Evolutionary conservation across 805 yeast genomes (phyloP).

Genomic region (Candida sakaeoensis): DNA sequence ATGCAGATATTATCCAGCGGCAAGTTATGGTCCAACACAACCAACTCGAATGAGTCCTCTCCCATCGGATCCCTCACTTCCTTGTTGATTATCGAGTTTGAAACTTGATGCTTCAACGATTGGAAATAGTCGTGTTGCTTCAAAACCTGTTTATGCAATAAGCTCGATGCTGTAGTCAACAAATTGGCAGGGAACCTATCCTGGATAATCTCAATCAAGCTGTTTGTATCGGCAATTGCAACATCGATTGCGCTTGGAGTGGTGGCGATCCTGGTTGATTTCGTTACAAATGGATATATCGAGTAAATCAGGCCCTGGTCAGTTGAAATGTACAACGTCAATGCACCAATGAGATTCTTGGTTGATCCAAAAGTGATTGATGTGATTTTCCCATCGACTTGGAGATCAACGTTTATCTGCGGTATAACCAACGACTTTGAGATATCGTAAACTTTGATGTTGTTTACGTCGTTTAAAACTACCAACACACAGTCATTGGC

Average conservation of each 20-base stretch:
- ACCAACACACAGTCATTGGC: constrained; percentile 22
- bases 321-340: constrained; percentile 28
- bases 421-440: constrained; percentile 17
- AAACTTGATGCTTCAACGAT: constrained; percentile 13
- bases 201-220: constrained; percentile 11
- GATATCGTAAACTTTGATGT: constrained; percentile 19
- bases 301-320: constrained; percentile 19
- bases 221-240: constrained; percentile 12
- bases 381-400: constrained; percentile 14
- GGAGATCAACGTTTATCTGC: constrained; percentile 17
- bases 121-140: constrained; percentile 17
- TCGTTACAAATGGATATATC: constrained; percentile 25
- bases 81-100: constrained; percentile 8
- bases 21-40: constrained; percentile 13
- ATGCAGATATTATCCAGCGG: constrained; percentile 12
- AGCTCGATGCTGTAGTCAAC: constrained; percentile 12
- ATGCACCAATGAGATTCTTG: constrained; percentile 19
- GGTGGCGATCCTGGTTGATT: constrained; percentile 15
- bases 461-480: constrained; percentile 18
- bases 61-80: constrained; percentile 15
- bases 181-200: constrained; percentile 12
- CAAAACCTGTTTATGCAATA: constrained; percentile 13
- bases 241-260: constrained; percentile 11
- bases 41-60: constrained; percentile 11
- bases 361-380: constrained; percentile 30